Percentiles rank a stretch among this genome's conserved stretches.
Evolutionary conservation across 2,329 filamentous ascomycete species (phyloP).

Genomic region (Xylaria sp.): DNA sequence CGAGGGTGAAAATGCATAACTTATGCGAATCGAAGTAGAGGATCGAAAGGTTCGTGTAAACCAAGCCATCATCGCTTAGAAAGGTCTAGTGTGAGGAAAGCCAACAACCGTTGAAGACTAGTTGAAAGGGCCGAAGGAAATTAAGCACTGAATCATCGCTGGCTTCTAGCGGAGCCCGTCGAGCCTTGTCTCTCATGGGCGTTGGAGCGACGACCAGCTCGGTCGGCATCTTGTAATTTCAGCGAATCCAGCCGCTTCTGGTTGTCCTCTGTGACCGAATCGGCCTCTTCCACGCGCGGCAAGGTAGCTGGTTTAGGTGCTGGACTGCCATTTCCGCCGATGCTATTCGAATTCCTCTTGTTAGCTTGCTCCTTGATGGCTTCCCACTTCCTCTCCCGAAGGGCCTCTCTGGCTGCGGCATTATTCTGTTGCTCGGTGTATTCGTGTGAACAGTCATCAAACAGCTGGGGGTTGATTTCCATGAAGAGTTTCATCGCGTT

Average conservation of each 20-base stretch:
- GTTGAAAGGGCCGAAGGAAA: slow-evolving; percentile 16
- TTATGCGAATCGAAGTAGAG: slow-evolving; percentile 30
- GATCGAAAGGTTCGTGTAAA: slow-evolving; percentile 33
- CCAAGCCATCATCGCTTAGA: slow-evolving; percentile 32
- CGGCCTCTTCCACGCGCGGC: slow-evolving; percentile 71
- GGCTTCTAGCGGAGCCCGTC: slow-evolving; percentile 56
- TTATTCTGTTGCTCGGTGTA: slow-evolving; percentile 97
- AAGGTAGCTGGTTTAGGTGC: slow-evolving; percentile 46
- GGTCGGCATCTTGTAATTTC: slow-evolving; percentile 82
- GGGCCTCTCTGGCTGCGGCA: slow-evolving; percentile 79
- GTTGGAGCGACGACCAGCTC: slow-evolving; percentile 52
- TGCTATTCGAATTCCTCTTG: slow-evolving; percentile 57
- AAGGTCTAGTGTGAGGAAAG: slow-evolving; percentile 32
- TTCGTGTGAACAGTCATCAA: slow-evolving; percentile 97
- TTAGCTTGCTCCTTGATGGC: slow-evolving; percentile 80
- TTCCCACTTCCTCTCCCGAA: slow-evolving; percentile 87
- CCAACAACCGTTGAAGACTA: slow-evolving; percentile 19
- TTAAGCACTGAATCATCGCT: slow-evolving; percentile 44
- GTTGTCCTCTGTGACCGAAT: slow-evolving; percentile 79
- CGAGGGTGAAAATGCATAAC: slow-evolving; percentile 18
- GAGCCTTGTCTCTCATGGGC: slow-evolving; percentile 64
- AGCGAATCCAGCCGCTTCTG: slow-evolving; percentile 87
- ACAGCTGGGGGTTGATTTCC: slow-evolving; percentile 98
- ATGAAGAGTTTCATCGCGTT: slow-evolving; percentile 99
- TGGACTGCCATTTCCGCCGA: slow-evolving; percentile 38